A percentile compares a stretch with the other conserved stretches of the same genome.
These are phyloP conservation scores for Piromyces finnis DNA, from an alignment of 192 early-diverging fungal genomes.

Conservation along the genomic window DNA sequence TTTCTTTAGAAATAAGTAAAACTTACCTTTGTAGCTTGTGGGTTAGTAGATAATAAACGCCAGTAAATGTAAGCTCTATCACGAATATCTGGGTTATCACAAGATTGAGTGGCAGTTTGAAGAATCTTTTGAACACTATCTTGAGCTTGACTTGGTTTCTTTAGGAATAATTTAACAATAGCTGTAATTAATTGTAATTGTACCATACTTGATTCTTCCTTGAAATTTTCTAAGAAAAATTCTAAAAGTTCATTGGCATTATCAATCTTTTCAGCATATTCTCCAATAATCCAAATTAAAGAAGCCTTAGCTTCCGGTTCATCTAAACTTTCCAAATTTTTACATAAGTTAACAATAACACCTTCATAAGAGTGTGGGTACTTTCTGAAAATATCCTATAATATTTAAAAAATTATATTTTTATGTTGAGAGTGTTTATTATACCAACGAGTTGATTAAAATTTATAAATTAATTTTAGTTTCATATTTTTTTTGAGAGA, in stretches of 20 bases:
- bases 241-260: slow-evolving; percentile 82
- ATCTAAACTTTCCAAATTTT: slow-evolving; percentile 89
- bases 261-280: slow-evolving; percentile 93
- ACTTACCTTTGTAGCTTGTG: slow-evolving; percentile 58
- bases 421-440: no score
- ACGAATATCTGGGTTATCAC: slow-evolving; percentile 91
- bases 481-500: no score
- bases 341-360: slow-evolving; percentile 79
- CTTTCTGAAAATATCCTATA: slow-evolving; percentile 86
- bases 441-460: no score
- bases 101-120: slow-evolving; percentile 84
- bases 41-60: slow-evolving; percentile 87
- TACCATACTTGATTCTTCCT: slow-evolving; percentile 66
- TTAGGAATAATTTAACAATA: slow-evolving; percentile 90
- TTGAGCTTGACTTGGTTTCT: slow-evolving; percentile 76
- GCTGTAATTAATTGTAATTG: slow-evolving; percentile 88
- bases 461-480: no score
- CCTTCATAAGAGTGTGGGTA: slow-evolving; percentile 94
- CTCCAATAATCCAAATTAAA: slow-evolving; percentile 99
- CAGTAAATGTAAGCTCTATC: slow-evolving; percentile 98
- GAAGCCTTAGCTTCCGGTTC: slow-evolving; percentile 94
- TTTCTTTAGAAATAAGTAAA: no score
- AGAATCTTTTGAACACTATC: slow-evolving; percentile 84
- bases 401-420: no score
- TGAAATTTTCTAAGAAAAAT: slow-evolving; percentile 71